phyloP scores from a whole-genome alignment of 169 alveolate genomes.

The Theileria annulata region DNA sequence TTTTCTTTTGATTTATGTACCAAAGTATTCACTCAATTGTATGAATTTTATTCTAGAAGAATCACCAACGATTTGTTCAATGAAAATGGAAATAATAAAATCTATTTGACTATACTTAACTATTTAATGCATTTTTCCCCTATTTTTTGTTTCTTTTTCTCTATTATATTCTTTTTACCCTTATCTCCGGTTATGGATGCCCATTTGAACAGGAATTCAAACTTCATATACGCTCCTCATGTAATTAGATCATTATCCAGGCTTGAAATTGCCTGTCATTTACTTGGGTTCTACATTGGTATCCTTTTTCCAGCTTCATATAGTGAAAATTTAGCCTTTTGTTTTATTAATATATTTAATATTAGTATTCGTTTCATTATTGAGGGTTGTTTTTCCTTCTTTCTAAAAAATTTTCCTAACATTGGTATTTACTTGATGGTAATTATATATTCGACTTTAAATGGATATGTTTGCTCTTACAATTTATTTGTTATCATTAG shows the following conservation, averaged over 20 bases:
- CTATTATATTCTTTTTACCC: neutral
- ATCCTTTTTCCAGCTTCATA: neutral
- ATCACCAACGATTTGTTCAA: too few relatives aligned
- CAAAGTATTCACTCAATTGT: too few relatives aligned
- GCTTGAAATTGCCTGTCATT: neutral
- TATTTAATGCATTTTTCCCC: neutral
- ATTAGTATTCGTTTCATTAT: too few relatives aligned
- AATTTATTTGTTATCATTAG: neutral
- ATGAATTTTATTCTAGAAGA: neutral
- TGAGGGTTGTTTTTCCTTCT: too few relatives aligned
- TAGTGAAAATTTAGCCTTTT: too few relatives aligned
- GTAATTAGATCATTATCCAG: neutral
- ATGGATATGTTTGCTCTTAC: slow-evolving; percentile 1
- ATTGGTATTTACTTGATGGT: too few relatives aligned
- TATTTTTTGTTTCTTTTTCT: neutral
- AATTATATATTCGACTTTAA: too few relatives aligned
- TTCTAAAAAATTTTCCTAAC: too few relatives aligned
- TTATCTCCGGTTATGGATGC: neutral
- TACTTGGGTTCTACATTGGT: neutral
- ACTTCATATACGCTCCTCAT: neutral
- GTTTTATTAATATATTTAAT: too few relatives aligned
- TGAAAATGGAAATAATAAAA: too few relatives aligned
- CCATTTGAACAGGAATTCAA: neutral
- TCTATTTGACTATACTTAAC: too few relatives aligned
- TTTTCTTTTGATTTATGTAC: too few relatives aligned